These are phyloP conservation scores for Crithidia fasciculata DNA, from an alignment of 208 protist species.

Conservation along the genomic window DNA sequence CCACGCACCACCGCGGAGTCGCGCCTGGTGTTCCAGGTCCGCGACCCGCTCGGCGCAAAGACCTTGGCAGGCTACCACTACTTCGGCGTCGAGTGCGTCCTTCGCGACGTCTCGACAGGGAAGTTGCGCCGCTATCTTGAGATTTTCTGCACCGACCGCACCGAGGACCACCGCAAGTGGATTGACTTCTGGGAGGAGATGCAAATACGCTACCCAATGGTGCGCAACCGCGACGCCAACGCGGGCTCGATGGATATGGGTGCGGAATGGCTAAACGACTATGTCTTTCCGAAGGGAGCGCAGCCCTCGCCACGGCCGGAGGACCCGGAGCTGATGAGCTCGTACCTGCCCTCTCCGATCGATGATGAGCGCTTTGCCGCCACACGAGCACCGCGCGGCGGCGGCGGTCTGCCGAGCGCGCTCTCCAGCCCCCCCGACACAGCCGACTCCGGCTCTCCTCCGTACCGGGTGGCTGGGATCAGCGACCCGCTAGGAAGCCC, in stretches of 20 bases:
- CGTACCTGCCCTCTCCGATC: constrained; percentile 4
- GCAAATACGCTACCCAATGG: constrained; percentile 37
- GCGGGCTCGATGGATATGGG: constrained; percentile 8
- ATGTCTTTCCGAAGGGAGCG: constrained; percentile 3
- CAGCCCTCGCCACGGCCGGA: background rate
- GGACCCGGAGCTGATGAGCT: background rate
- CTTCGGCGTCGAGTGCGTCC: constrained; percentile 58
- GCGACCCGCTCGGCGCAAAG: constrained; percentile 8
- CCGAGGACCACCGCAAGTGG: constrained; percentile 48
- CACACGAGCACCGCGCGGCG: constrained; percentile 7
- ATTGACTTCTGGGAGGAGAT: constrained; percentile 48
- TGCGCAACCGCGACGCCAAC: constrained; percentile 19
- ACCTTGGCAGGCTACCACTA: constrained; percentile 44
- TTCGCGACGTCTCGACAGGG: constrained; percentile 7
- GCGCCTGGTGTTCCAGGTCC: constrained; percentile 20
- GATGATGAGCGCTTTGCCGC: constrained; percentile 16
- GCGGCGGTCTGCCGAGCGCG: background rate
- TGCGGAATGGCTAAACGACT: constrained; percentile 9
- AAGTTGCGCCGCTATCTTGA: constrained; percentile 35
- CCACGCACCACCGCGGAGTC: constrained; percentile 10
- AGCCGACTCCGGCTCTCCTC: background rate
- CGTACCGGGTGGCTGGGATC: background rate
- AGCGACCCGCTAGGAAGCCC: background rate
- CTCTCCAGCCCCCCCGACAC: background rate
- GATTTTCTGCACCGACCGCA: constrained; percentile 52